These are phyloP conservation scores for Bacterosira constricta DNA, from an alignment of 108 stramenopile genomes.

Conservation along the genomic window DNA sequence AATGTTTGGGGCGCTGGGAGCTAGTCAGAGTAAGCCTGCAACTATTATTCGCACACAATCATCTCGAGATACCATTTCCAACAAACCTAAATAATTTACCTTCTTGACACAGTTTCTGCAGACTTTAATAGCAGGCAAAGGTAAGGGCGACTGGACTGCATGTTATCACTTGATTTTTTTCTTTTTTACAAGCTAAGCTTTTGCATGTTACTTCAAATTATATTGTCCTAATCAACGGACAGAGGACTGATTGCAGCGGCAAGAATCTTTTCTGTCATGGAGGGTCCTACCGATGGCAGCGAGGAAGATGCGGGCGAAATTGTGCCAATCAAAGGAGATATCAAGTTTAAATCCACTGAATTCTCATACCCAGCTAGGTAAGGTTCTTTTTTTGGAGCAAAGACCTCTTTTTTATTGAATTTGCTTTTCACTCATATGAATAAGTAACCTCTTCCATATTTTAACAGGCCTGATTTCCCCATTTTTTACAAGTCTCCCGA, in stretches of 20 bases:
- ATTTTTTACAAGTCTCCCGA: constrained; percentile 16
- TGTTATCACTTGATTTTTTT: neutral
- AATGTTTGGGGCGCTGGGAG: constrained; percentile 55
- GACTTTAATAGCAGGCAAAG: constrained; percentile 44
- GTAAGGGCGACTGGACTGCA: neutral
- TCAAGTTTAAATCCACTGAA: constrained; percentile 20
- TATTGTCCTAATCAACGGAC: neutral
- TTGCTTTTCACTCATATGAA: too few relatives aligned
- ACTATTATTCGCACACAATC: neutral
- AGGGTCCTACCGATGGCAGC: constrained; percentile 42
- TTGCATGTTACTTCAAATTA: neutral
- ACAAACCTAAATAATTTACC: too few relatives aligned
- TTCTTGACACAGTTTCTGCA: constrained; percentile 23
- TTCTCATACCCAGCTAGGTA: constrained; percentile 34
- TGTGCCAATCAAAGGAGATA: constrained; percentile 24
- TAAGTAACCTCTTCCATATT: too few relatives aligned
- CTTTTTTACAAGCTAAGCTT: neutral
- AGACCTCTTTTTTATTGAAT: neutral
- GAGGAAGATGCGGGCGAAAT: constrained; percentile 10
- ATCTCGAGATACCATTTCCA: neutral
- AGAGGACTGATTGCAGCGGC: constrained; percentile 18
- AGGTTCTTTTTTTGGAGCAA: neutral
- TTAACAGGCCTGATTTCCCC: constrained; percentile 11
- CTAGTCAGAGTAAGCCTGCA: constrained; percentile 17
- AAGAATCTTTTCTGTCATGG: constrained; percentile 52